Percentiles rank a stretch among this genome's conserved stretches.
phyloP scores from a whole-genome alignment of 2,329 filamentous ascomycete species.

The Sporothrix pallida region DNA sequence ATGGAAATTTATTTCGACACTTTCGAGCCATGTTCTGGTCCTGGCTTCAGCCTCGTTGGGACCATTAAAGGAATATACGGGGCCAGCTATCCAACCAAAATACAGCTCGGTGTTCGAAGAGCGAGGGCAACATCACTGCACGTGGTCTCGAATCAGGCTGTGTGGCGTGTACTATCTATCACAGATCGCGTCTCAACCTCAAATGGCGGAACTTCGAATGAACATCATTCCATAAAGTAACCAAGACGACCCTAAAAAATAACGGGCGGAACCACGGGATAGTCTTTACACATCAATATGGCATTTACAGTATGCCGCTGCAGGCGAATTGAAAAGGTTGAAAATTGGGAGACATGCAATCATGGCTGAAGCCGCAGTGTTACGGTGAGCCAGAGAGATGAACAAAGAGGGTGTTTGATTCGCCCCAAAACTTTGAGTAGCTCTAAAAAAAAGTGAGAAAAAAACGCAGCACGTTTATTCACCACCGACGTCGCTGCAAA shows the following conservation, averaged over 20 bases:
- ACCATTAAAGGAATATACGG: not conserved
- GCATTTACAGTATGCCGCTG: slow-evolving; percentile 6
- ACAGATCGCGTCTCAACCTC: not conserved
- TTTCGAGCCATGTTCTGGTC: not conserved
- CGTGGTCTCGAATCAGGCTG: not conserved
- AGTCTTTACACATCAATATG: not conserved
- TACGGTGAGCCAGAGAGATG: slow-evolving; percentile 2
- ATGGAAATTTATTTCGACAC: too few relatives aligned
- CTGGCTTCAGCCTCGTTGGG: slow-evolving; percentile 8
- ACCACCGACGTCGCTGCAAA: slow-evolving; percentile 27
- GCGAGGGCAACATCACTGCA: not conserved
- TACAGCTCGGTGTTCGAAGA: slow-evolving; percentile 12
- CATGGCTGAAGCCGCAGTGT: slow-evolving; percentile 13
- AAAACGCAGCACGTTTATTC: slow-evolving; percentile 9
- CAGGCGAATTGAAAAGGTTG: not conserved
- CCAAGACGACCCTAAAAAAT: not conserved
- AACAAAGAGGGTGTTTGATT: not conserved
- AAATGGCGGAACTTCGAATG: not conserved
- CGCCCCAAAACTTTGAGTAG: not conserved
- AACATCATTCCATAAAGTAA: too few relatives aligned
- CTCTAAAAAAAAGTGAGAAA: not conserved
- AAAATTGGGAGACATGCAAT: too few relatives aligned
- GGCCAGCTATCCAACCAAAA: not conserved
- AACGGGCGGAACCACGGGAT: not conserved
- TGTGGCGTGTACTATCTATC: not conserved